Conservation (phyloP, 345 rosid species). For the Firmiana major region DNA sequence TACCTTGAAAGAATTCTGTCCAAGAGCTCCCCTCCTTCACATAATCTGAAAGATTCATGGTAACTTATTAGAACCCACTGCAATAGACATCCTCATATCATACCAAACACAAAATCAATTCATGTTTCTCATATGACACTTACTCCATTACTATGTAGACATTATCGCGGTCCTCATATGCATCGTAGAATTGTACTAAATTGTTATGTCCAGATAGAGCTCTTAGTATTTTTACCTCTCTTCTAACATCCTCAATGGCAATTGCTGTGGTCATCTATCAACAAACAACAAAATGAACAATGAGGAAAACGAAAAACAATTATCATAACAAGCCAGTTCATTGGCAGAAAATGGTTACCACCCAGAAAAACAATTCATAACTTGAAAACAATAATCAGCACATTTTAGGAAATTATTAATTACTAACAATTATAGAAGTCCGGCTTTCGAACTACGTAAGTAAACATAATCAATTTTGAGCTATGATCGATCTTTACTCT, state of each 20-base stretch:
- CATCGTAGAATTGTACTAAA: slow-evolving; percentile 81
- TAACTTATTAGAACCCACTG: neutral
- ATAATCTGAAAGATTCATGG: slow-evolving; percentile 51
- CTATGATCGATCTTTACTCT: neutral
- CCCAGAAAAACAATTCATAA: neutral
- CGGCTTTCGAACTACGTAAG: neutral
- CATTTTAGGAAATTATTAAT: neutral
- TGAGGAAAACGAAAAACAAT: neutral
- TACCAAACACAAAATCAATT: neutral
- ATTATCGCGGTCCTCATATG: slow-evolving; percentile 80
- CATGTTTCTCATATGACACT: slow-evolving; percentile 22
- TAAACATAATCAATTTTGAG: neutral
- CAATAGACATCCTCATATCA: neutral
- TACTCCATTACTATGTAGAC: slow-evolving; percentile 98
- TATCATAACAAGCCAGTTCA: neutral
- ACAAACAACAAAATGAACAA: slow-evolving; percentile 20
- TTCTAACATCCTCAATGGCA: slow-evolving; percentile 96
- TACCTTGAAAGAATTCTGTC: slow-evolving; percentile 98
- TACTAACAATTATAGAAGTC: neutral
- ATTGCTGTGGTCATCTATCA: slow-evolving; percentile 94
- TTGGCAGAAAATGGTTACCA: neutral
- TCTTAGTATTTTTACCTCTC: slow-evolving; percentile 87
- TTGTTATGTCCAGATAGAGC: slow-evolving; percentile 85
- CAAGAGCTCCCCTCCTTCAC: slow-evolving; percentile 97
- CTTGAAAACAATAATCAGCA: neutral